phyloP scores from a whole-genome alignment of 2,329 filamentous ascomycete species.

The Calonectria montana region DNA sequence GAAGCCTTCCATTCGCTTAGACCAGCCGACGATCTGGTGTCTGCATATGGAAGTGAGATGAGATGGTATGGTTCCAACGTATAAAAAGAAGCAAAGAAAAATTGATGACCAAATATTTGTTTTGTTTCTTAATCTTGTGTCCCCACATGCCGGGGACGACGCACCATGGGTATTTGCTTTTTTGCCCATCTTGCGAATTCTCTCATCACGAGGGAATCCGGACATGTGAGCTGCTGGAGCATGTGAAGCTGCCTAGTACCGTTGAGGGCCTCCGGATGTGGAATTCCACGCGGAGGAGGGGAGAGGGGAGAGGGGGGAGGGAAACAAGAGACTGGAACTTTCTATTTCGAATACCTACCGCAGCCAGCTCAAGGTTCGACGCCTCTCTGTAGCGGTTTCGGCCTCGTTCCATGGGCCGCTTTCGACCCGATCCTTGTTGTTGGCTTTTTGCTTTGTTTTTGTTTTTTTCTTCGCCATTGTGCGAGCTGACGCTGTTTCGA shows the following conservation, averaged over 20 bases:
- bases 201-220: background rate
- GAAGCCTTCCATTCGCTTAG: background rate
- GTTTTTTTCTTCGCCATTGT: background rate
- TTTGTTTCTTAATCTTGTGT: background rate
- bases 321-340: background rate
- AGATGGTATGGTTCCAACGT: background rate
- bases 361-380: conserved; percentile 6
- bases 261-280: conserved; percentile 2
- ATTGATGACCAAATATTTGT: background rate
- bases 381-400: conserved; percentile 2
- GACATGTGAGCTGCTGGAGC: background rate
- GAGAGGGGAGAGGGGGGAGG: background rate
- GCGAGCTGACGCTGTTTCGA: background rate
- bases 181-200: conserved; percentile 3
- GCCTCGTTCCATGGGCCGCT: background rate
- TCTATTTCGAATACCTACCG: background rate
- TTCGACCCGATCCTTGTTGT: background rate
- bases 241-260: background rate
- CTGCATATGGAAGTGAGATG: background rate
- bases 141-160: background rate
- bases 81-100: background rate
- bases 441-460: background rate
- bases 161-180: background rate
- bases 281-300: background rate
- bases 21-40: background rate